Evolutionary conservation across 257 asterid genomes (phyloP), one percentile per base, ranked within the genome.

Genomic region (Capsicum chinense): DNA sequence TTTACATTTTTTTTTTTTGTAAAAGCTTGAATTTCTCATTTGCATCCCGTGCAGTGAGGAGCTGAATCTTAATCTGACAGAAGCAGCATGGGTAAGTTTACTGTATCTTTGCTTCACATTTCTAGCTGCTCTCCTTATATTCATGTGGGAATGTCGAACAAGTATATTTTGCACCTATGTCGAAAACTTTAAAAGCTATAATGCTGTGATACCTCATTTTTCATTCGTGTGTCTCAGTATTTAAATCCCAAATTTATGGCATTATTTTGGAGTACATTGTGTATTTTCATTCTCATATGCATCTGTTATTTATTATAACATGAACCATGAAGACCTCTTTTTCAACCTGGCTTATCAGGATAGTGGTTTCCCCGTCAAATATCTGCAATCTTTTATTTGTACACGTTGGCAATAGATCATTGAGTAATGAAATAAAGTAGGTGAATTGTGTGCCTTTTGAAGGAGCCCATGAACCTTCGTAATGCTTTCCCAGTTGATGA

Each of bases 11-110:
- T 39, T 26, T 26, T 33, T 60, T 83, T 14, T 73, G 35, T 64
- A 33, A 74, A 35, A 8, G 83, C 84, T 82, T 85, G 78, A 80
- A 62, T 50, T 83, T 84, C 83, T 16, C 12, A 57, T 84, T 83
- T 74, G 81, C 88, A 78, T 88, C 81, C 80, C 85, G 85, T 93
- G 90, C 96, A 96, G 99, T 86, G 98, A 94, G 91, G 97, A 87
- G 98, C 93, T 96, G 90, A 84, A 91, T 87, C 98, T 96, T 90
- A 92, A 96, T 84, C 89, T 96, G 80, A 91, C 99, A 3, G 97
- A 94, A 90, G 99, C 99, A 47, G 99, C 99, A 85, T 89, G 98
- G 98, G 99, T 96, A 93, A 11, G 97, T 85, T 80, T 64, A 78
- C 52, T 37, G 80, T 56, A 85, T 85, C 84, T 68, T 68, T 76